Evolutionary conservation across 2,329 filamentous ascomycete genomes (phyloP), one percentile per base, ranked within the genome.

Genomic region (Hirsutella minnesotensis): DNA sequence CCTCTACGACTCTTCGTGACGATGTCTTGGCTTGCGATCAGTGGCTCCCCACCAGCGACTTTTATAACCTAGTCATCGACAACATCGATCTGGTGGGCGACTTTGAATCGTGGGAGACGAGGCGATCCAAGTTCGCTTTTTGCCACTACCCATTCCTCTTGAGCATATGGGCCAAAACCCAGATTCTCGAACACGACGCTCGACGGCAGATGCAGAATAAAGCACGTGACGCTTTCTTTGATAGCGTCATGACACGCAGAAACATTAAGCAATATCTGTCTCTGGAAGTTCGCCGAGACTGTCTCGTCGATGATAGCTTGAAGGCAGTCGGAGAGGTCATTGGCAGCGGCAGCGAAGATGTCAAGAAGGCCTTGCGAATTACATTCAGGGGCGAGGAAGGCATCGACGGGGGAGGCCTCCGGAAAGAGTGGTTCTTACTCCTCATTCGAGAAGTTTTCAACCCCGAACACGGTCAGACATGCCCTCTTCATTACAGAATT

Each of bases 371-470:
- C 0, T 66, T 95, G 22, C 79, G 83, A 16, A 92, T 95, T 46
- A 80, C 84, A 46, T 95, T 95, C 52, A 71, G 75, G 27, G 88
- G 86, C 27, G 89, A 95, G 63, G 89, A 95, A 61, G 89, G 89
- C 4, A 80, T 95, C 40, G 89, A 95, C 64, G 87, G 84, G 4
- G 89, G 89, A 31, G 89, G 89, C 0, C 69, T 94, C 43, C 79
- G 87, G 44, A 95, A 95, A 60, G 89, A 95, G 63, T 95, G 89
- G 89, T 95, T 95, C 57, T 65, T 95, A 40, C 73, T 95, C 45
- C 73, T 95, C 19, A 81, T 92, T 39, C 74, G 88, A 51, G 89
- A 95, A 56, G 81, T 95, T 27, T 95, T 95, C 62, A 88, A 94
- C 53, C 87, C 87, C 3, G 79, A 89, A 51, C 84, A 94, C 66